Evolutionary conservation across 805 yeast species (phyloP).

Genomic region (Nakazawaea wickerhamii): DNA sequence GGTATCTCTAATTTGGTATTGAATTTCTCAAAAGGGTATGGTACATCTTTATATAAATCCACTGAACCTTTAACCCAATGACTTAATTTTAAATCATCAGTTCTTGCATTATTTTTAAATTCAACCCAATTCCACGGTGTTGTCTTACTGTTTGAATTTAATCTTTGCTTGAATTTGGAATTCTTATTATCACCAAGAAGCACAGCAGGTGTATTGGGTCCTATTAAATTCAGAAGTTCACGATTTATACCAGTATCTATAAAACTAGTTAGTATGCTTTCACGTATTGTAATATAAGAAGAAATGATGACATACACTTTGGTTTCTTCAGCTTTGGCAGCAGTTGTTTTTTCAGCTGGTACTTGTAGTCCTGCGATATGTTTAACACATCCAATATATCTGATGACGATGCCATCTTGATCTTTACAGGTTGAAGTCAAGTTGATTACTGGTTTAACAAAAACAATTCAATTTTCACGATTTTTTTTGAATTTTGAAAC

Average conservation of each 20-base stretch:
- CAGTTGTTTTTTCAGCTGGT: slow-evolving; percentile 33
- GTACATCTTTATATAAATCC: slow-evolving; percentile 35
- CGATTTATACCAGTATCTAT: slow-evolving; percentile 71
- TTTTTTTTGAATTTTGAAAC: too few species aligned
- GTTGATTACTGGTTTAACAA: too few species aligned
- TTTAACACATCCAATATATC: slow-evolving; percentile 77
- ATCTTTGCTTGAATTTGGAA: slow-evolving; percentile 55
- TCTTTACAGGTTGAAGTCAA: not conserved
- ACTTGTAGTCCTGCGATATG: slow-evolving; percentile 37
- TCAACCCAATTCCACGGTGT: slow-evolving; percentile 76
- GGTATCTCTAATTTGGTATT: slow-evolving; percentile 70
- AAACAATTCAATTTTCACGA: not conserved
- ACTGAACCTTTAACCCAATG: slow-evolving; percentile 88
- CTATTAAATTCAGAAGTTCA: slow-evolving; percentile 81
- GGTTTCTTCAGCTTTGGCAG: slow-evolving; percentile 29
- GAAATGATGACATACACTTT: slow-evolving; percentile 16
- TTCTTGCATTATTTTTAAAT: slow-evolving; percentile 52
- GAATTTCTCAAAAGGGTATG: slow-evolving; percentile 70
- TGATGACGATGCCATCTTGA: slow-evolving; percentile 26
- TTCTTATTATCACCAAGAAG: slow-evolving; percentile 37
- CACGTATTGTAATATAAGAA: not conserved
- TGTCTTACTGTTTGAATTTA: slow-evolving; percentile 55
- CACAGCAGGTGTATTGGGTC: slow-evolving; percentile 87
- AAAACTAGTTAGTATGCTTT: not conserved
- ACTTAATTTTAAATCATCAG: slow-evolving; percentile 45